Conservation (phyloP, 176 grass and related monocot genomes). For the Calamus simplicifolius region DNA sequence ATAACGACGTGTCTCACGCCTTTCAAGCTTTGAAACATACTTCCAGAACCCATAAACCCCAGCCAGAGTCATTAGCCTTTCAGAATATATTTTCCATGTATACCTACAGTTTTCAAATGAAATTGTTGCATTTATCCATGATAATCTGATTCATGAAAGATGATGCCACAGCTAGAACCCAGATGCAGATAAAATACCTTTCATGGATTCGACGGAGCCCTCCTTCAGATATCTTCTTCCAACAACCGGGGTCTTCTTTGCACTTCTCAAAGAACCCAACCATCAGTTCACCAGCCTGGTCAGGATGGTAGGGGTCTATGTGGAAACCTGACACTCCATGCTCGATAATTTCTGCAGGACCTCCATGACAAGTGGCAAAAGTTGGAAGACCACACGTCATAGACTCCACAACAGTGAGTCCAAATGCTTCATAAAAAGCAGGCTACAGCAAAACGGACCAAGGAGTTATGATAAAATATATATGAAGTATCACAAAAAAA, state of each 20-base stretch:
- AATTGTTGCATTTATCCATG: too few relatives aligned
- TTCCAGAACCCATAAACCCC: slow-evolving; percentile 98
- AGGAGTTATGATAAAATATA: not conserved
- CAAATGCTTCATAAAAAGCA: slow-evolving; percentile 93
- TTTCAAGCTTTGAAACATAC: slow-evolving; percentile 90
- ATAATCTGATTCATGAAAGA: too few relatives aligned
- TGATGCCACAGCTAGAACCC: too few relatives aligned
- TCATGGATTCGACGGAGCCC: slow-evolving; percentile 68
- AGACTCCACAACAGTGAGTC: slow-evolving; percentile 86
- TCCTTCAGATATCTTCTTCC: slow-evolving; percentile 46
- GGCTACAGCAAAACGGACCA: slow-evolving; percentile 34
- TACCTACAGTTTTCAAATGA: slow-evolving; percentile 31
- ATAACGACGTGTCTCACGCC: slow-evolving; percentile 70
- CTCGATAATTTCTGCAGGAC: slow-evolving; percentile 92
- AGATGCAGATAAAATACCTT: slow-evolving; percentile 27
- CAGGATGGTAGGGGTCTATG: slow-evolving; percentile 85
- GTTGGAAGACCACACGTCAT: slow-evolving; percentile 89
- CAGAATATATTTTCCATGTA: slow-evolving; percentile 97
- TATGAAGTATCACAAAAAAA: too few relatives aligned
- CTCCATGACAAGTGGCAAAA: slow-evolving; percentile 85
- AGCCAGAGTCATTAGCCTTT: slow-evolving; percentile 90
- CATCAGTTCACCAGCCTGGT: slow-evolving; percentile 56
- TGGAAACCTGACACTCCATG: slow-evolving; percentile 79
- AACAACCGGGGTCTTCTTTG: slow-evolving; percentile 52
- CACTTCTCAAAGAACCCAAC: slow-evolving; percentile 64